These are phyloP conservation scores for Fusarium sacchari DNA, from an alignment of 2,329 filamentous ascomycete genomes.

Conservation along the genomic window DNA sequence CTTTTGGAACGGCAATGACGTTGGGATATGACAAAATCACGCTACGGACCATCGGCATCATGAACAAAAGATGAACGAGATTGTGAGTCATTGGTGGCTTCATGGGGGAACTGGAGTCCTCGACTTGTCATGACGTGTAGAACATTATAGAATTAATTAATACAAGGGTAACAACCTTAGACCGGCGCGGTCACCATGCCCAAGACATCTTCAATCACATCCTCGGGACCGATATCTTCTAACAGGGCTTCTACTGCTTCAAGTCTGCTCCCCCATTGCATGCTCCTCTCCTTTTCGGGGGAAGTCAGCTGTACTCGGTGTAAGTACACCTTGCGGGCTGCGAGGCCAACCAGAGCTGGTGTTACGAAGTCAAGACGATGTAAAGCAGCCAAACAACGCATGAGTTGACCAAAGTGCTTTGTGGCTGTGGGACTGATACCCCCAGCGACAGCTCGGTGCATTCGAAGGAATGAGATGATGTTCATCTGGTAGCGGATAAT, in stretches of 20 bases:
- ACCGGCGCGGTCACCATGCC: conserved; percentile 64
- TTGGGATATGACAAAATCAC: conserved; percentile 39
- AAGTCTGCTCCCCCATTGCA: conserved; percentile 90
- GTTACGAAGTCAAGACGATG: conserved; percentile 85
- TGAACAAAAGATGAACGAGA: conserved; percentile 30
- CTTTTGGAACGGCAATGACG: conserved; percentile 35
- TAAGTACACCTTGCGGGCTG: conserved; percentile 85
- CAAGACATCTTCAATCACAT: conserved; percentile 73
- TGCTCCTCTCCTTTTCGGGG: conserved; percentile 80
- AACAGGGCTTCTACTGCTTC: conserved; percentile 75
- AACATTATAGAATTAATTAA: conserved; percentile 46
- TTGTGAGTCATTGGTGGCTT: conserved; percentile 27
- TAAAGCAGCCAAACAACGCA: conserved; percentile 79
- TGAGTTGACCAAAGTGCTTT: conserved; percentile 76
- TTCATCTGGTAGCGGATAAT: conserved; percentile 88
- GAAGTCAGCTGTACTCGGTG: conserved; percentile 80
- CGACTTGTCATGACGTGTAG: conserved; percentile 35
- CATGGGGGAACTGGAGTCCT: conserved; percentile 32
- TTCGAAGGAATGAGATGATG: conserved; percentile 84
- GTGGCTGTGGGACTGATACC: conserved; percentile 84
- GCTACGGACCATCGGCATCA: conserved; percentile 26
- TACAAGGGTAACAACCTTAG: conserved; percentile 39
- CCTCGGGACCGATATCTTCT: conserved; percentile 68
- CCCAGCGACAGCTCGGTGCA: conserved; percentile 84
- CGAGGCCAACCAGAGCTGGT: conserved; percentile 83